Conservation (phyloP, 768 basidiomycete species). For the Cystofilobasidium capitatum region DNA sequence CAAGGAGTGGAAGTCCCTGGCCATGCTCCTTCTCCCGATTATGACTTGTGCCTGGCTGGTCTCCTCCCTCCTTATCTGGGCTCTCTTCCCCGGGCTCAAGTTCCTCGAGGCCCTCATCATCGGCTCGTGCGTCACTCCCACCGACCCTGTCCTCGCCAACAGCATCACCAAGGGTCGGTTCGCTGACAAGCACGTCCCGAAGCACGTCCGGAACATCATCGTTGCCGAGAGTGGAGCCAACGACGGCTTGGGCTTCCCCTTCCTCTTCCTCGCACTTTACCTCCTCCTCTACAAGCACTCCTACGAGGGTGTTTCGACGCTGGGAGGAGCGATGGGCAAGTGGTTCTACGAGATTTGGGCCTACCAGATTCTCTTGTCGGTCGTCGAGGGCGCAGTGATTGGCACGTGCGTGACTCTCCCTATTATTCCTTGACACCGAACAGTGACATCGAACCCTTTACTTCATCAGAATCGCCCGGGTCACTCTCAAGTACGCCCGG, state of each 20-base stretch:
- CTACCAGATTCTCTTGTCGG: conserved; percentile 40
- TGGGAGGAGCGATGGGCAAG: conserved; percentile 38
- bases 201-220: conserved; percentile 42
- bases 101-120: conserved; percentile 42
- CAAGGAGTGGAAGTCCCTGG: conserved; percentile 37
- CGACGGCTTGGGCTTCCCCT: conserved; percentile 41
- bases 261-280: conserved; percentile 41
- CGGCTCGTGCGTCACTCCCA: conserved; percentile 42
- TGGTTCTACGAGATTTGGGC: conserved; percentile 38
- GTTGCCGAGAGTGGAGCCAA: conserved; percentile 43
- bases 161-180: conserved; percentile 40
- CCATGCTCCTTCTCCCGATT: conserved; percentile 40
- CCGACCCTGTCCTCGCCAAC: conserved; percentile 37
- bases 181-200: conserved; percentile 39
- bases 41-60: conserved; percentile 43
- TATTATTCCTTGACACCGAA: not conserved
- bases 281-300: conserved; percentile 37
- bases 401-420: conserved; percentile 31
- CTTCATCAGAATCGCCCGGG: conserved; percentile 33
- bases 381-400: conserved; percentile 39
- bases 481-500: conserved; percentile 36
- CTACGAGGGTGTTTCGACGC: conserved; percentile 30
- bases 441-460: not conserved
- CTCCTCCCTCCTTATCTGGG: conserved; percentile 38
- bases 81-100: conserved; percentile 39